Percentiles rank a stretch among this genome's conserved stretches.
phyloP scores from a whole-genome alignment of 192 early-diverging fungal genomes.

The Entophlyctis luteolus region DNA sequence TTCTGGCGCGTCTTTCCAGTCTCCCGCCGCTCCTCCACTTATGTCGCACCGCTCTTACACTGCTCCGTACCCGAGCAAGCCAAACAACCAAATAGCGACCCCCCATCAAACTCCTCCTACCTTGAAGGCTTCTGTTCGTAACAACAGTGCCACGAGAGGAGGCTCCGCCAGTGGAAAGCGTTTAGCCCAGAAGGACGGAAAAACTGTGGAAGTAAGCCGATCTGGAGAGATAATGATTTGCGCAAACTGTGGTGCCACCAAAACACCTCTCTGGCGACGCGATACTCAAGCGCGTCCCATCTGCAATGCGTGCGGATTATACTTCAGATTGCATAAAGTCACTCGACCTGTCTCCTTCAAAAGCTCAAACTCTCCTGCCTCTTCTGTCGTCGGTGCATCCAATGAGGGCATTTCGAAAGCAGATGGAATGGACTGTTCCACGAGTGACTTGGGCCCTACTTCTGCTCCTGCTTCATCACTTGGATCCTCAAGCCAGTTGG shows the following conservation, averaged over 20 bases:
- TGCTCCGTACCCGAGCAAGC: too few species aligned
- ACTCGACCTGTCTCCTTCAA: not conserved
- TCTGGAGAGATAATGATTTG: conserved; percentile 36
- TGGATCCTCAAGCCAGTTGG: not conserved
- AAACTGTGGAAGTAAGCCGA: not conserved
- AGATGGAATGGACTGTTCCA: not conserved
- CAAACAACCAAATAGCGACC: too few species aligned
- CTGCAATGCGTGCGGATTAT: conserved; percentile 62
- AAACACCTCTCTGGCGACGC: conserved; percentile 50
- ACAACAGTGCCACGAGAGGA: not conserved
- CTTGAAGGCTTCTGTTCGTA: not conserved
- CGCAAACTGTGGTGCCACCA: conserved; percentile 43
- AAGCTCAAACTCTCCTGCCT: not conserved
- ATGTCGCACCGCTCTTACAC: too few species aligned
- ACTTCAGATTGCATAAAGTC: not conserved
- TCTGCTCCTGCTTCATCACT: not conserved
- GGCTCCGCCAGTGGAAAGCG: not conserved
- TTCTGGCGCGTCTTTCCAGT: too few species aligned
- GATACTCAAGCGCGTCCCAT: conserved; percentile 58
- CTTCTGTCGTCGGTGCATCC: not conserved
- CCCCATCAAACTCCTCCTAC: not conserved
- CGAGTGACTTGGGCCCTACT: not conserved
- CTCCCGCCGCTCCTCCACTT: too few species aligned
- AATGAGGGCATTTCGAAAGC: not conserved
- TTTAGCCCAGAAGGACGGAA: not conserved